Percentiles rank a stretch among this genome's conserved stretches.
Evolutionary conservation across 192 early-diverging fungal genomes (phyloP).

Genomic region (Podila minutissima): DNA sequence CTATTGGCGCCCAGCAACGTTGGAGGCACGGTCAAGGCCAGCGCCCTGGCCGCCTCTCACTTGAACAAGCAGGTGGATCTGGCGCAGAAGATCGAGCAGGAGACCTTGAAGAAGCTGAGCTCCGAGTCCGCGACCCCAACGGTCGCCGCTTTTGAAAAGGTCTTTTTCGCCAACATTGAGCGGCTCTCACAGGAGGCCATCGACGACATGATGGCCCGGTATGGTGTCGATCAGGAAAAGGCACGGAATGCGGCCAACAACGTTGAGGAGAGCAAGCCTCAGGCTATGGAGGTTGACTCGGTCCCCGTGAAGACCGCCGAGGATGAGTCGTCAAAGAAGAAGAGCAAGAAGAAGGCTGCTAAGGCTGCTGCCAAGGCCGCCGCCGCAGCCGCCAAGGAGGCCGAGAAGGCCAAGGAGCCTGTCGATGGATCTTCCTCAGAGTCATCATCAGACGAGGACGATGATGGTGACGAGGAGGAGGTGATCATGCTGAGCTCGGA

Average conservation of each 20-base stretch:
- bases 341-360: slow-evolving; percentile 8
- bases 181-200: not conserved
- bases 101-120: slow-evolving; percentile 18
- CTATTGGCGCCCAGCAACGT: slow-evolving; percentile 21
- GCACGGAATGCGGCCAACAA: not conserved
- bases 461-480: slow-evolving; percentile 22
- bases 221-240: not conserved
- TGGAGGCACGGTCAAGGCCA: slow-evolving; percentile 13
- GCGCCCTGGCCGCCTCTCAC: slow-evolving; percentile 5
- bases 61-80: slow-evolving; percentile 26
- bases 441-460: slow-evolving; percentile 43
- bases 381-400: not conserved
- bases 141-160: slow-evolving; percentile 32
- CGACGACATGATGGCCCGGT: not conserved
- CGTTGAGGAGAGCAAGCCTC: not conserved
- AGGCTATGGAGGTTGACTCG: not conserved
- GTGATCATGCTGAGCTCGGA: slow-evolving; percentile 33
- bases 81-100: slow-evolving; percentile 34
- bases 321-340: slow-evolving; percentile 8
- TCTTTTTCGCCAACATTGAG: slow-evolving; percentile 48
- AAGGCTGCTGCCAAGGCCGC: slow-evolving; percentile 11
- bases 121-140: slow-evolving; percentile 22
- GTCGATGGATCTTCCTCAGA: slow-evolving; percentile 38
- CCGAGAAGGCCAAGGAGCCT: slow-evolving; percentile 3
- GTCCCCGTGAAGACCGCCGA: slow-evolving; percentile 8